Conservation (phyloP, 2,329 filamentous ascomycete species). For the Ophiocordyceps camponoti-saundersi region DNA sequence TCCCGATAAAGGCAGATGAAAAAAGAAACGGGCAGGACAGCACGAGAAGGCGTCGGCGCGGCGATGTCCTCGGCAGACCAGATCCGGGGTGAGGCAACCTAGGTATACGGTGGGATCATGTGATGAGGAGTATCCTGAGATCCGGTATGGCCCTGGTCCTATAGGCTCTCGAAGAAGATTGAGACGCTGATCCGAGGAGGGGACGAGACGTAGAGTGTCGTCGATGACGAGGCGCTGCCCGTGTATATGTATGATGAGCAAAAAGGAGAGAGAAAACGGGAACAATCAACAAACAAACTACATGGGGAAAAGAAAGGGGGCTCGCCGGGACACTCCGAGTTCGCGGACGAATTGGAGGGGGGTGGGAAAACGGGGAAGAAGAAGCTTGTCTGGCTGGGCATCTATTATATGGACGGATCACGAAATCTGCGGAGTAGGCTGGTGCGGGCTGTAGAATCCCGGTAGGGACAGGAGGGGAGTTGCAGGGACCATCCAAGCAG, state of each 20-base stretch:
- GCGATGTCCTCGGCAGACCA: slow-evolving; percentile 2
- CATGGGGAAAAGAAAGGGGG: background rate
- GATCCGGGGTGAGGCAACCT: slow-evolving; percentile 1
- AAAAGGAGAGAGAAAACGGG: background rate
- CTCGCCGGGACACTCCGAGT: background rate
- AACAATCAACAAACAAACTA: background rate
- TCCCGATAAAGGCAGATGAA: background rate
- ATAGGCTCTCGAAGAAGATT: background rate
- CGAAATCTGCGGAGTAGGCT: background rate
- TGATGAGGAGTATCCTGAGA: slow-evolving; percentile 1
- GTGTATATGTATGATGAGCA: background rate
- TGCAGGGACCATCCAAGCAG: slow-evolving; percentile 1
- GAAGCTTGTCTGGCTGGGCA: background rate
- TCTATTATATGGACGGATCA: slow-evolving; percentile 2
- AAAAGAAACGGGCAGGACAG: background rate
- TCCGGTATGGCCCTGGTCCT: slow-evolving; percentile 1
- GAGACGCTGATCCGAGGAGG: background rate
- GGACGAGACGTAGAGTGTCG: background rate
- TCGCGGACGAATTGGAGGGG: background rate
- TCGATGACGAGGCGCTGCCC: background rate
- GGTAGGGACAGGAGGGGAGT: background rate
- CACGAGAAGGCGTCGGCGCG: background rate
- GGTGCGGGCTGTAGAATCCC: slow-evolving; percentile 1
- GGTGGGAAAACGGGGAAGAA: background rate
- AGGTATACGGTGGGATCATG: slow-evolving; percentile 2